phyloP scores from a whole-genome alignment of 2,329 filamentous ascomycete species.

The Boeremia exigua region DNA sequence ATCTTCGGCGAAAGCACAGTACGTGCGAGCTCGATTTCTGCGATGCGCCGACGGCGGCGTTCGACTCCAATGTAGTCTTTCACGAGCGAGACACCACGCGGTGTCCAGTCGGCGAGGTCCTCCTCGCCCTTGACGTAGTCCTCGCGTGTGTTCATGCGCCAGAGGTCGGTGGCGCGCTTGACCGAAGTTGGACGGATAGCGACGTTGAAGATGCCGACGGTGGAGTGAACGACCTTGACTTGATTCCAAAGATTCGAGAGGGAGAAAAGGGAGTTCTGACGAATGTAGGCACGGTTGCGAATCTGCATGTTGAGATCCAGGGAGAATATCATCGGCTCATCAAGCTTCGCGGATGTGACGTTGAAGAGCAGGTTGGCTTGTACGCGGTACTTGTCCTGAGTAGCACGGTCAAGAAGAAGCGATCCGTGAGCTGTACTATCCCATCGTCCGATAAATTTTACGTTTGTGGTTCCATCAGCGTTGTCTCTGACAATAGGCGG shows the following conservation, averaged over 20 bases:
- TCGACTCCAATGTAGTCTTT: constrained; percentile 80
- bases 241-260: constrained; percentile 86
- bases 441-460: constrained; percentile 92
- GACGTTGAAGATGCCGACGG: constrained; percentile 84
- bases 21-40: constrained; percentile 80
- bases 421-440: constrained; percentile 93
- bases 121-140: constrained; percentile 98
- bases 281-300: constrained; percentile 80
- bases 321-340: constrained; percentile 87
- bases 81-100: constrained; percentile 88
- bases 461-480: constrained; percentile 85
- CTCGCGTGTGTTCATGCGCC: constrained; percentile 93
- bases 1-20: constrained; percentile 65
- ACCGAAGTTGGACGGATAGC: constrained; percentile 86
- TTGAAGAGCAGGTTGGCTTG: constrained; percentile 90
- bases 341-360: constrained; percentile 79
- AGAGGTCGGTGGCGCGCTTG: constrained; percentile 89
- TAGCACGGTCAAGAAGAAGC: constrained; percentile 89
- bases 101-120: constrained; percentile 80
- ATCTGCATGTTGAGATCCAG: constrained; percentile 84
- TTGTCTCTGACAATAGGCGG: constrained; percentile 83
- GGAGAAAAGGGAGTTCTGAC: constrained; percentile 81
- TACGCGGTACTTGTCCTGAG: constrained; percentile 89
- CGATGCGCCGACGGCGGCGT: constrained; percentile 74
- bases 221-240: constrained; percentile 84